These are phyloP conservation scores for Aquilaria agallochum DNA, from an alignment of 441 rosid species.

Conservation along the genomic window DNA sequence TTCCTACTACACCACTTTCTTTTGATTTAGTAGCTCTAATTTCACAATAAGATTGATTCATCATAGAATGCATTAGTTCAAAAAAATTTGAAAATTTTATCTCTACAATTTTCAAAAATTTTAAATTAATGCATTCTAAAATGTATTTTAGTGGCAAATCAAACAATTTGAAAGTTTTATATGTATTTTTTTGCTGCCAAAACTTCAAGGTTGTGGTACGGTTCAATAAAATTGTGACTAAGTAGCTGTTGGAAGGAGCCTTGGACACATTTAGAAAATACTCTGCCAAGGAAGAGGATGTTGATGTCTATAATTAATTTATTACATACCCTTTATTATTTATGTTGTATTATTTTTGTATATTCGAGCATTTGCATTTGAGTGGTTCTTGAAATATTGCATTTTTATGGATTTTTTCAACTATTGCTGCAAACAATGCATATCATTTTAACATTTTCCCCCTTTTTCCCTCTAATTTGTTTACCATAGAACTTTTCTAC, in stretches of 20 bases:
- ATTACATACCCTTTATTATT: too few species aligned
- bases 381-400: too few species aligned
- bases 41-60: background rate
- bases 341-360: too few species aligned
- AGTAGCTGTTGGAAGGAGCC: constrained; percentile 82
- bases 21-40: background rate
- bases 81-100: too few species aligned
- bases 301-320: constrained; percentile 42
- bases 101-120: too few species aligned
- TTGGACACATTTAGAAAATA: constrained; percentile 72
- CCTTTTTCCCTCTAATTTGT: background rate
- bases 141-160: background rate
- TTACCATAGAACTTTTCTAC: background rate
- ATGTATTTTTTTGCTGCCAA: background rate
- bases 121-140: too few species aligned
- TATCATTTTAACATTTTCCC: background rate
- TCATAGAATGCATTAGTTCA: background rate
- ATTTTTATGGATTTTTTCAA: background rate
- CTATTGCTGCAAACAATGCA: background rate
- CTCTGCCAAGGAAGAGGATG: constrained; percentile 76
- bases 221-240: constrained; percentile 90
- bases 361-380: too few species aligned
- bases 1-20: background rate
- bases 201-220: constrained; percentile 76
- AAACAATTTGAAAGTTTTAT: background rate